A percentile compares a stretch with the other conserved stretches of the same genome.
Conservation (phyloP, 2,329 filamentous ascomycete genomes). For the Metarhizium robertsii region DNA sequence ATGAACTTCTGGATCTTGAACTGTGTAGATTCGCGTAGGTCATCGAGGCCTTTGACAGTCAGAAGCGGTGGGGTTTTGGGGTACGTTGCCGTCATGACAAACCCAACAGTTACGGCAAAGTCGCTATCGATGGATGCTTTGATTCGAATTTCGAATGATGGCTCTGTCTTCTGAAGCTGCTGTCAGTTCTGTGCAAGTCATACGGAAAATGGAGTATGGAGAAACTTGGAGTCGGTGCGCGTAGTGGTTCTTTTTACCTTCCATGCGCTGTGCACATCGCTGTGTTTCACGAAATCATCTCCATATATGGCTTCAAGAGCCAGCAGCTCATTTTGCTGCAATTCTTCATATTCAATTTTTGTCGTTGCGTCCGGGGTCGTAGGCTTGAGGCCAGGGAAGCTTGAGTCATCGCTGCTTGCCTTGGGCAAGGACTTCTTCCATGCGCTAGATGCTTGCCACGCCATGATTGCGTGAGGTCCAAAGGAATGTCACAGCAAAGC, state of each 20-base stretch:
- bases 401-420: slow-evolving; percentile 36
- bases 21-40: slow-evolving; percentile 60
- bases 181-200: neutral
- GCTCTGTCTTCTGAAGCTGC: slow-evolving; percentile 59
- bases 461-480: slow-evolving; percentile 34
- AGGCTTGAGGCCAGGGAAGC: slow-evolving; percentile 41
- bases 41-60: slow-evolving; percentile 52
- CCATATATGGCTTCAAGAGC: slow-evolving; percentile 81
- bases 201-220: neutral
- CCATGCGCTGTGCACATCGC: slow-evolving; percentile 68
- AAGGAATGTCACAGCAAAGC: slow-evolving; percentile 43
- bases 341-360: slow-evolving; percentile 65
- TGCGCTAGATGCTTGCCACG: slow-evolving; percentile 38
- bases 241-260: slow-evolving; percentile 47
- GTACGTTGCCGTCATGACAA: slow-evolving; percentile 82
- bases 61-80: slow-evolving; percentile 74
- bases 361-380: slow-evolving; percentile 29
- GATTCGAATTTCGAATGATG: slow-evolving; percentile 71
- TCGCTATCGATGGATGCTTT: slow-evolving; percentile 66
- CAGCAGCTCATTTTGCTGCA: slow-evolving; percentile 80
- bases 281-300: slow-evolving; percentile 74
- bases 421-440: slow-evolving; percentile 38
- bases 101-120: slow-evolving; percentile 60
- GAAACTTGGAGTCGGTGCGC: neutral
- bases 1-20: slow-evolving; percentile 60